Evolutionary conservation across 2,329 filamentous ascomycete species (phyloP), one percentile per base, ranked within the genome.

Genomic region (Colletotrichum lini): DNA sequence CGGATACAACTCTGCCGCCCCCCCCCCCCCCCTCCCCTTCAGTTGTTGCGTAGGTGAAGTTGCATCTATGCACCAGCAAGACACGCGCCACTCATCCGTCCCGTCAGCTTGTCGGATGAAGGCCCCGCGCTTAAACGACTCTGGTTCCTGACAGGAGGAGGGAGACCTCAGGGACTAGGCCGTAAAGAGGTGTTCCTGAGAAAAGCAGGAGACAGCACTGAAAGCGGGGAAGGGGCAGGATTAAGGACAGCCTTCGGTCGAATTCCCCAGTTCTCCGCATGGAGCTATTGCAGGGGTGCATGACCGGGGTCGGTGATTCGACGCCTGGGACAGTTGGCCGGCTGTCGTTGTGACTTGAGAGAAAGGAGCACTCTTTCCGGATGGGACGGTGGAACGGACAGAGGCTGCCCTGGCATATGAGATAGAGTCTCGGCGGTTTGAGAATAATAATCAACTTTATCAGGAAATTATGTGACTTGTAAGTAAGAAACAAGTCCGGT

Each of bases 211-310:
- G 30, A 49, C 30, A 49, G 40, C 26, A 18, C 52, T 21, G 3
- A 53, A 62, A 63, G 68, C 68, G 44, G 63, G 38, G 64, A 62
- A 67, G 50, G 30, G 16, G 2, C 4, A 47, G 38, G 47, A n/a
- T 35, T 10, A 38, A 40, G 26, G 45, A 44, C 38, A 38, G 56
- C 56, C 30, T 7, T n/a, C 42, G 10, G 35, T 56, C 12, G 21
- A 52, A 2, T 68, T 49, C 65, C 44, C 53, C 58, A 63, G n/a
- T 58, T 68, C 65, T 71, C 68, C 52, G 68, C 68, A 68, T 54
- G 21, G 54, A 54, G 50, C 58, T 52, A 35, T 63, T 21, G 38
- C 58, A 68, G 45, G 65, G 68, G 50, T 50, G 10, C 10, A 40
- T 26, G 49, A 38, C 67, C 26, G 52, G 68, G 50, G 23, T 35